Conservation (phyloP, 352 stramenopile genomes). For the Pythium apleroticum region DNA sequence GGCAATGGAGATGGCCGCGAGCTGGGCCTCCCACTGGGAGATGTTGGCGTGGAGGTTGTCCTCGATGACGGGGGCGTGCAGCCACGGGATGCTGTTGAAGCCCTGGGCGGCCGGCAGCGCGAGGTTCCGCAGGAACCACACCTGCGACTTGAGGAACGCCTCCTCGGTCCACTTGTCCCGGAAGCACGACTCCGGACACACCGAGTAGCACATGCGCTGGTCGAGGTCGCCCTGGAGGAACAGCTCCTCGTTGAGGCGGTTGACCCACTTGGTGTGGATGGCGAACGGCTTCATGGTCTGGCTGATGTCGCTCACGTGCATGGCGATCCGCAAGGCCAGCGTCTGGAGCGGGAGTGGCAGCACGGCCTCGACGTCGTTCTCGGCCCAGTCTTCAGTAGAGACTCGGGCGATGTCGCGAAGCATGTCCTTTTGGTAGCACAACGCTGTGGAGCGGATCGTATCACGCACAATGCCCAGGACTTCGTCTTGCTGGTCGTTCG, state of each 20-base stretch:
- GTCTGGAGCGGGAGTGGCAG: slow-evolving; percentile 53
- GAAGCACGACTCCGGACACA: slow-evolving; percentile 57
- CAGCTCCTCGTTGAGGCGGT: slow-evolving; percentile 67
- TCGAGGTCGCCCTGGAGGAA: slow-evolving; percentile 74
- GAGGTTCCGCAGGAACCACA: slow-evolving; percentile 61
- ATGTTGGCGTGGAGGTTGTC: slow-evolving; percentile 64
- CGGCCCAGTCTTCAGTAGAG: slow-evolving; percentile 42
- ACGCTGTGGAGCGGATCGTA: slow-evolving; percentile 69
- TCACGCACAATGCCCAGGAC: slow-evolving; percentile 58
- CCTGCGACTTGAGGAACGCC: slow-evolving; percentile 53
- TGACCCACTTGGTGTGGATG: slow-evolving; percentile 77
- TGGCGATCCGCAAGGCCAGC: slow-evolving; percentile 54
- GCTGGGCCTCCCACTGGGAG: slow-evolving; percentile 44
- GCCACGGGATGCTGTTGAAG: slow-evolving; percentile 63
- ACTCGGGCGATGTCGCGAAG: slow-evolving; percentile 50
- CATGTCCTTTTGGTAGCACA: slow-evolving; percentile 81
- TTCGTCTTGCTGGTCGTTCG: slow-evolving; percentile 42
- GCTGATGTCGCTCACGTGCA: slow-evolving; percentile 83
- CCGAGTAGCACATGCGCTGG: slow-evolving; percentile 31
- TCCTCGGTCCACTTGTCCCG: slow-evolving; percentile 49
- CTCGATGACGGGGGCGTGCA: slow-evolving; percentile 54
- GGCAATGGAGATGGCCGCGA: slow-evolving; percentile 5
- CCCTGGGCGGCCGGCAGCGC: slow-evolving; percentile 51
- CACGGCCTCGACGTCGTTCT: slow-evolving; percentile 22
- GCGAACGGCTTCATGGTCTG: slow-evolving; percentile 83